Evolutionary conservation across 1,284 basidiomycete genomes (phyloP).

Genomic region (Sporisorium scitamineum): DNA sequence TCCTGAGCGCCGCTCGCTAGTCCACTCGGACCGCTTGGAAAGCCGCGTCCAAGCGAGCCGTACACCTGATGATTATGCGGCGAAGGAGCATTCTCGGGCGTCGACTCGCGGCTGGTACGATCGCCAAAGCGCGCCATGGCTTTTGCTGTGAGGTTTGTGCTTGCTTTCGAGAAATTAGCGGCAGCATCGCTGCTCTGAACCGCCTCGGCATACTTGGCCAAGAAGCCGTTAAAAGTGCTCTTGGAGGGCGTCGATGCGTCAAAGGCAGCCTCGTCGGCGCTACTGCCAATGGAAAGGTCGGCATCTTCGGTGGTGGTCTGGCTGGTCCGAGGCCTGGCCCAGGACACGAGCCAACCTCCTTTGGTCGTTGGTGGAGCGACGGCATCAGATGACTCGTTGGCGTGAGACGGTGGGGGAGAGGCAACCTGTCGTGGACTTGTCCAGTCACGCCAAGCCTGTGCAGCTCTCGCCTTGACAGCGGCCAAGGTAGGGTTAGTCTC

Average conservation of each 20-base stretch:
- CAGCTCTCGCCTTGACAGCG: slow-evolving; percentile 36
- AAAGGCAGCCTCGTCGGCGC: slow-evolving; percentile 14
- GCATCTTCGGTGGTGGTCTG: slow-evolving; percentile 12
- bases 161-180: slow-evolving; percentile 63
- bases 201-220: slow-evolving; percentile 60
- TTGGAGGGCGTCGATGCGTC: slow-evolving; percentile 37
- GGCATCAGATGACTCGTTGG: slow-evolving; percentile 1
- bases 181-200: slow-evolving; percentile 66
- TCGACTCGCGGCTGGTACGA: slow-evolving; percentile 48
- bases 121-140: slow-evolving; percentile 57
- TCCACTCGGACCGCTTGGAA: slow-evolving; percentile 6
- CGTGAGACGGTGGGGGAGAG: not conserved
- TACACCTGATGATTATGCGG: slow-evolving; percentile 3
- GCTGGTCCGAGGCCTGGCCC: slow-evolving; percentile 20
- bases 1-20: slow-evolving; percentile 7
- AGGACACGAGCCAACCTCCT: slow-evolving; percentile 42
- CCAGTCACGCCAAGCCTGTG: slow-evolving; percentile 47
- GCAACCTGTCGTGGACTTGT: slow-evolving; percentile 15
- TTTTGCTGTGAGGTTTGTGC: slow-evolving; percentile 65
- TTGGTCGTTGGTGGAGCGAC: slow-evolving; percentile 22
- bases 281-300: slow-evolving; percentile 31
- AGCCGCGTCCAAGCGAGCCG: slow-evolving; percentile 21
- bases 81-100: slow-evolving; percentile 21
- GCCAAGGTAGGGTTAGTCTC: slow-evolving; percentile 14
- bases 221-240: slow-evolving; percentile 33